Evolutionary conservation across 2,329 filamentous ascomycete genomes (phyloP), one percentile per base, ranked within the genome.

Genomic region (Intubia oerlemansii): DNA sequence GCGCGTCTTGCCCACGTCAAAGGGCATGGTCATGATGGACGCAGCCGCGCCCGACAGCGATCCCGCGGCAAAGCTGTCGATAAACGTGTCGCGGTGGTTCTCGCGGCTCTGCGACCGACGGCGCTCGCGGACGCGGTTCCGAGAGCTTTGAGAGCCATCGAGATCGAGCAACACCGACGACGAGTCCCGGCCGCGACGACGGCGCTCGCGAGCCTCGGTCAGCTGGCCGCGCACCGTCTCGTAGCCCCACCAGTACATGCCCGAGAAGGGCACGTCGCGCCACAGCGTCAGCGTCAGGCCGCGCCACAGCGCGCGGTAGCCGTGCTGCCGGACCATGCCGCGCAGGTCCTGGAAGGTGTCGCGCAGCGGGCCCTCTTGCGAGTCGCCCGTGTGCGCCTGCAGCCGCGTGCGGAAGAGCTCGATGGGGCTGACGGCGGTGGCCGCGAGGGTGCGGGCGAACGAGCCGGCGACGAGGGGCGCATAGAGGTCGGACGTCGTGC

Each of bases 201-300:
- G 46, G 28, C 55, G 53, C 44, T 62, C 66, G 38, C 82, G 70
- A 27, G 67, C 51, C 39, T 84, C 72, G 1, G 71, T 75, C 32
- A 95, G 51, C 29, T 56, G 54, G 15, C 71, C 68, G 30, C 82
- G 70, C 31, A 85, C 72, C 12, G 66, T 70, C 54, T 98, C 88
- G 47, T 98, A 98, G 10, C 88, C 85, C 71, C 78, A 90, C 88
- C 88, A 98, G 55, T 98, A 98, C 25, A 98, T 65, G 4, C 78
- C 88, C 1, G 85, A 95, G 44, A 98, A 98, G 0, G 88, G 88
- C 1, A 95, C 88, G 45, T 98, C 88, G 37, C 88, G 66, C 88
- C 88, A 98, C 33, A 98, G 63, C 0, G 85, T 95, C 41, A 98
- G 56, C 0, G 75, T 82, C 31, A 98, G 53, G 0, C 88, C 88